phyloP scores from a whole-genome alignment of 169 alveolate species.

The Theileria sp. region DNA sequence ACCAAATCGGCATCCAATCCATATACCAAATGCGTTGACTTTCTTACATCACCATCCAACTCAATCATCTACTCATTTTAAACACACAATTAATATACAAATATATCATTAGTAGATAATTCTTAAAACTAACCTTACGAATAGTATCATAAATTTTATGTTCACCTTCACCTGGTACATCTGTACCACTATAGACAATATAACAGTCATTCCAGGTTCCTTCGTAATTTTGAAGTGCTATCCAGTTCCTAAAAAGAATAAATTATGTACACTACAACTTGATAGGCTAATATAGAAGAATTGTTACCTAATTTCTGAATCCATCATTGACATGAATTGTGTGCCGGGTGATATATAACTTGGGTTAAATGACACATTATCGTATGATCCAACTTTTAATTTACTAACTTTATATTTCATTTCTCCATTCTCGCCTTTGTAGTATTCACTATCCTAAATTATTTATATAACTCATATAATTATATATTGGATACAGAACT shows the following conservation, averaged over 20 bases:
- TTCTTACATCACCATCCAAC: constrained; percentile 18
- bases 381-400: constrained; percentile 79
- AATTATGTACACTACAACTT: constrained; percentile 62
- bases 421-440: constrained; percentile 35
- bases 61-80: constrained; percentile 28
- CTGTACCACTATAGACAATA: constrained; percentile 92
- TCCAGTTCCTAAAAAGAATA: constrained; percentile 70
- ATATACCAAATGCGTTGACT: constrained; percentile 51
- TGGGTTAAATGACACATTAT: constrained; percentile 62
- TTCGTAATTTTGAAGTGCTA: constrained; percentile 47
- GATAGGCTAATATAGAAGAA: too few relatives aligned
- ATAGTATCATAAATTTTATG: constrained; percentile 95
- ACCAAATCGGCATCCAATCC: constrained; percentile 66
- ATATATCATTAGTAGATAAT: background rate
- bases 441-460: constrained; percentile 20
- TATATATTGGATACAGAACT: constrained; percentile 14
- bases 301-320: constrained; percentile 77
- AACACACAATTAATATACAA: constrained; percentile 5
- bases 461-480: background rate
- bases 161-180: constrained; percentile 99
- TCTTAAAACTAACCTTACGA: constrained; percentile 6
- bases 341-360: constrained; percentile 99
- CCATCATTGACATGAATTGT: constrained; percentile 86
- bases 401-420: constrained; percentile 67
- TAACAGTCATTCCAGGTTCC: constrained; percentile 75